phyloP scores from a whole-genome alignment of 192 early-diverging fungal genomes.

The Phycomyces nitens region DNA sequence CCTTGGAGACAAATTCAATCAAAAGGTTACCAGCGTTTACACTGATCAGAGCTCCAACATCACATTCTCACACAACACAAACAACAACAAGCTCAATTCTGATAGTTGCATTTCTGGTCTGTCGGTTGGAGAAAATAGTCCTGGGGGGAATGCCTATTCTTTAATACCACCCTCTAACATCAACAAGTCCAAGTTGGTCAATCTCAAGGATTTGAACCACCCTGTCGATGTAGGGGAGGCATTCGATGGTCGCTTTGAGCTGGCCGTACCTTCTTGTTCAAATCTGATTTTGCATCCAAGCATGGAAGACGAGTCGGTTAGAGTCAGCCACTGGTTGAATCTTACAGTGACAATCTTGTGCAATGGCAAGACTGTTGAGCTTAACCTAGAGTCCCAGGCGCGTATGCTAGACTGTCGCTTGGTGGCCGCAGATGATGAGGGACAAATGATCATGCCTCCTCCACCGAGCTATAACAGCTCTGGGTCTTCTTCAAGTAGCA shows the following conservation, averaged over 20 bases:
- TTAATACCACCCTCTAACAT: neutral
- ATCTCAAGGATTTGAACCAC: conserved; percentile 24
- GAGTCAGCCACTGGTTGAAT: conserved; percentile 24
- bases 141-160: neutral
- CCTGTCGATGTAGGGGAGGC: conserved; percentile 16
- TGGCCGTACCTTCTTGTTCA: conserved; percentile 28
- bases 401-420: conserved; percentile 31
- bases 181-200: conserved; percentile 6
- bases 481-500: neutral
- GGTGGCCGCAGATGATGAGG: conserved; percentile 19
- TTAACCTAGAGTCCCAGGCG: conserved; percentile 15
- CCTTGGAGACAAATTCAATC: too few relatives aligned
- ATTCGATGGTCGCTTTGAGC: conserved; percentile 26
- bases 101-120: too few relatives aligned
- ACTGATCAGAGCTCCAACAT: too few relatives aligned
- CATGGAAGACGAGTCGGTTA: conserved; percentile 11
- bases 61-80: too few relatives aligned
- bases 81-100: too few relatives aligned
- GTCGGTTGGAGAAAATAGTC: too few relatives aligned
- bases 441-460: conserved; percentile 25
- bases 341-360: conserved; percentile 3
- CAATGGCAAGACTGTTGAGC: conserved; percentile 12
- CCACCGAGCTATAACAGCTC: conserved; percentile 13
- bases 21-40: too few relatives aligned
- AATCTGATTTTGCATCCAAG: conserved; percentile 14